Evolutionary conservation across 768 basidiomycete species (phyloP).

Genomic region (Lentinula edodes): DNA sequence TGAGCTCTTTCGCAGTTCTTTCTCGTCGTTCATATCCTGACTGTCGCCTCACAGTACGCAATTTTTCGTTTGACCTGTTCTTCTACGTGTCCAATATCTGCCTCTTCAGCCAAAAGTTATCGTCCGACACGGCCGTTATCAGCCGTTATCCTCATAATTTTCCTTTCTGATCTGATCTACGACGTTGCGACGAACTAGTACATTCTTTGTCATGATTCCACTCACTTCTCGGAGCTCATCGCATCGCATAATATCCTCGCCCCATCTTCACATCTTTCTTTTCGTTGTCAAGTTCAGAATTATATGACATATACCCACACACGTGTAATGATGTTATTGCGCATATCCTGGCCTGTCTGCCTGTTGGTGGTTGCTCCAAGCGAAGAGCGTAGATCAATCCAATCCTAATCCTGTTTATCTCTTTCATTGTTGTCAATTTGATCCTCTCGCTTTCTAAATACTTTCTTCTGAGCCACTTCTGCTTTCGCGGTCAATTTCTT

Average conservation of each 20-base stretch:
- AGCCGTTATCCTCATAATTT: background rate
- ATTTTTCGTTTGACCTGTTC: conserved; percentile 67
- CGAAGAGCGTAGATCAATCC: conserved; percentile 3
- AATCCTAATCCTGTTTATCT: conserved; percentile 8
- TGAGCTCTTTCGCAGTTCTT: conserved; percentile 34
- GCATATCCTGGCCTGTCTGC: background rate
- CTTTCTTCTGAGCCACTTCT: background rate
- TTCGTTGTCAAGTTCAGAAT: background rate
- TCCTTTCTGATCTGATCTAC: conserved; percentile 6
- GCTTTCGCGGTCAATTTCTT: background rate
- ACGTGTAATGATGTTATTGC: conserved; percentile 9
- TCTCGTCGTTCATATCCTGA: background rate
- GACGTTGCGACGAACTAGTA: conserved; percentile 5
- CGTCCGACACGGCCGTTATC: background rate
- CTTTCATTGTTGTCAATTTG: conserved; percentile 6
- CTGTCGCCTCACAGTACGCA: conserved; percentile 53
- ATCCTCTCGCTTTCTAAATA: background rate
- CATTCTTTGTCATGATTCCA: background rate
- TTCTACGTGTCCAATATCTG: background rate
- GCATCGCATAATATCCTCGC: conserved; percentile 5
- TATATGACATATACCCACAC: conserved; percentile 9
- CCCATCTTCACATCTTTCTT: background rate
- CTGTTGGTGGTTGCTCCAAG: background rate
- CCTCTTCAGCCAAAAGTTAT: background rate
- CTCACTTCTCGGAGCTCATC: conserved; percentile 2